phyloP scores from a whole-genome alignment of 2,329 filamentous ascomycete species.

The Trichoderma sp. region DNA sequence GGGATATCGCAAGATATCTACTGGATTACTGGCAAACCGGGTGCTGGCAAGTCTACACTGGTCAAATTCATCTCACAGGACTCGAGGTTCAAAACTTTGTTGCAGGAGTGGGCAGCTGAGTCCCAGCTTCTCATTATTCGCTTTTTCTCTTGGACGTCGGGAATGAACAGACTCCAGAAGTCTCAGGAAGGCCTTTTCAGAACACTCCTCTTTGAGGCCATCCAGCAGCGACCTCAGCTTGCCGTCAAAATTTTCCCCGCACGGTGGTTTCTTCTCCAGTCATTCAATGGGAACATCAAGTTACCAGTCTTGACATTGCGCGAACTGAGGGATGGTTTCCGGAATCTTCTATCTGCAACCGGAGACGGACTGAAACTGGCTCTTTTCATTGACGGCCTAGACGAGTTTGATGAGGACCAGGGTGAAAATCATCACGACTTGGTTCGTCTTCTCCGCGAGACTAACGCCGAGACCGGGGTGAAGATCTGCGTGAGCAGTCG shows the following conservation, averaged over 20 bases:
- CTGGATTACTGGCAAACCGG: not conserved
- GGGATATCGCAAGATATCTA: accelerated
- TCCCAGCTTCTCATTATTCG: not conserved
- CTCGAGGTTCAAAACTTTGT: not conserved
- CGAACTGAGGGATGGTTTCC: not conserved
- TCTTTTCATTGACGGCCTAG: not conserved
- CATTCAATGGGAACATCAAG: not conserved
- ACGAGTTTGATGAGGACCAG: not conserved
- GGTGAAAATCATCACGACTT: accelerated
- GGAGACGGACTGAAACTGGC: not conserved
- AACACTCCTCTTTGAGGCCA: not conserved
- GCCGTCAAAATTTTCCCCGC: not conserved
- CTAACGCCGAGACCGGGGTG: not conserved
- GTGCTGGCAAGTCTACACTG: not conserved
- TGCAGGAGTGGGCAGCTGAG: not conserved
- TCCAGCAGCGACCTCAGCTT: not conserved
- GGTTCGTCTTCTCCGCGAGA: not conserved
- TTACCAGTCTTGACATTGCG: not conserved
- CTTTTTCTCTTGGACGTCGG: not conserved
- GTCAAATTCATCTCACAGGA: not conserved
- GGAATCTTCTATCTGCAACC: not conserved
- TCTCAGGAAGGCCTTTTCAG: not conserved
- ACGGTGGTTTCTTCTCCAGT: not conserved
- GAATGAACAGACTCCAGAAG: not conserved
- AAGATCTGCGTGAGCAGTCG: not conserved